Conservation (phyloP, 257 asterid species). For the Sherardia arvensis region DNA sequence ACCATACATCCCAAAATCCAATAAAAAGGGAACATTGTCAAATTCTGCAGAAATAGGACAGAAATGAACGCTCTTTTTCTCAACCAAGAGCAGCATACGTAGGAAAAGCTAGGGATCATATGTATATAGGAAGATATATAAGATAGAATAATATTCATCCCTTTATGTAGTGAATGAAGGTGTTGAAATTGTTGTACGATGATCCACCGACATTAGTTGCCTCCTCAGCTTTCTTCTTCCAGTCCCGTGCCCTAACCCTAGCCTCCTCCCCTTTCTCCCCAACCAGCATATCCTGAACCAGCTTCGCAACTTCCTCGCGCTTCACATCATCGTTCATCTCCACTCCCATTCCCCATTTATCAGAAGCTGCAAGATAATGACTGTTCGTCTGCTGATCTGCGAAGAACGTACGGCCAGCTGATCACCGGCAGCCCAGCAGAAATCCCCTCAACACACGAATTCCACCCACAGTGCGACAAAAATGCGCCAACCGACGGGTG, state of each 20-base stretch:
- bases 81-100: too few species aligned
- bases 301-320: conserved; percentile 29
- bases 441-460: conserved; percentile 31
- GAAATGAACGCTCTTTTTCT: too few species aligned
- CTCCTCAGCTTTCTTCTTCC: conserved; percentile 40
- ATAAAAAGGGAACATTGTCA: too few species aligned
- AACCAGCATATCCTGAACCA: conserved; percentile 31
- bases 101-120: background rate
- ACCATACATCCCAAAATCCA: too few species aligned
- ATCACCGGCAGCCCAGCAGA: conserved; percentile 36
- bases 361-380: conserved; percentile 24
- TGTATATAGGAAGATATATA: too few species aligned
- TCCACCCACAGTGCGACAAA: conserved; percentile 54
- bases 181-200: conserved; percentile 27
- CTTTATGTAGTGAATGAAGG: conserved; percentile 9
- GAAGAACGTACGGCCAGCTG: conserved; percentile 54
- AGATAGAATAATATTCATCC: too few species aligned
- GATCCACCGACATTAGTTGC: conserved; percentile 32
- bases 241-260: conserved; percentile 39
- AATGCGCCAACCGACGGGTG: conserved; percentile 34
- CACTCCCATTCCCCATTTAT: conserved; percentile 41
- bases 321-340: conserved; percentile 35
- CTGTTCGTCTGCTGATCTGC: conserved; percentile 47
- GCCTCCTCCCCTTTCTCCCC: conserved; percentile 33
- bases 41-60: too few species aligned